Evolutionary conservation across 495 filamentous ascomycete genomes (phyloP).

Genomic region (Aspergillus heteromorphus): DNA sequence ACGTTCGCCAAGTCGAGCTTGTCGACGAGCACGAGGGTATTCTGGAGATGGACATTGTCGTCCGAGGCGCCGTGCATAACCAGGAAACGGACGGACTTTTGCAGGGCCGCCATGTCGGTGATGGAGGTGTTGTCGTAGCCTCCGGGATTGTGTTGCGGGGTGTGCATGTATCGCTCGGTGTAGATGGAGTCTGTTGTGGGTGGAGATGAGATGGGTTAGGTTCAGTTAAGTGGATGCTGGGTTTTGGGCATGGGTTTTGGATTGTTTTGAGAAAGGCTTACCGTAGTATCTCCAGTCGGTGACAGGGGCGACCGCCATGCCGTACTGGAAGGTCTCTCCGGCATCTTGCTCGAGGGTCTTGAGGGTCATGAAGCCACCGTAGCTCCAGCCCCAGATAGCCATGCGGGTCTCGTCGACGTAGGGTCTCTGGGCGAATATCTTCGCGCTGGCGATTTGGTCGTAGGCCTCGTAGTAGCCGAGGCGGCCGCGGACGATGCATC

Average conservation of each 20-base stretch:
- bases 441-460: slow-evolving; percentile 88
- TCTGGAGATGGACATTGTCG: slow-evolving; percentile 97
- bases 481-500: slow-evolving; percentile 75
- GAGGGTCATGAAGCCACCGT: slow-evolving; percentile 94
- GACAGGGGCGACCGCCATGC: slow-evolving; percentile 96
- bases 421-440: slow-evolving; percentile 73
- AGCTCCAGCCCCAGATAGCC: slow-evolving; percentile 98
- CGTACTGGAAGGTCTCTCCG: slow-evolving; percentile 85
- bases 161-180: slow-evolving; percentile 95
- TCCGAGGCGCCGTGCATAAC: slow-evolving; percentile 93
- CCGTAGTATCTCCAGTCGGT: slow-evolving; percentile 94
- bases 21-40: slow-evolving; percentile 79
- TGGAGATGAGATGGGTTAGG: background rate
- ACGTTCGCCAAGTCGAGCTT: slow-evolving; percentile 76
- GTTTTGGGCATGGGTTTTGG: no score
- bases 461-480: slow-evolving; percentile 79
- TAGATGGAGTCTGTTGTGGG: slow-evolving; percentile 71
- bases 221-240: background rate
- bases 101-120: slow-evolving; percentile 61
- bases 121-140: slow-evolving; percentile 78
- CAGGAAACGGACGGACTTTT: slow-evolving; percentile 74
- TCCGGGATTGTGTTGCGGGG: slow-evolving; percentile 68
- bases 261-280: no score
- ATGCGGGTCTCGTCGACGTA: slow-evolving; percentile 80
- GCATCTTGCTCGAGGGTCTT: slow-evolving; percentile 91